A percentile compares a stretch with the other conserved stretches of the same genome.
Conservation (phyloP, 2,329 filamentous ascomycete genomes). For the Fusarium burgessii region DNA sequence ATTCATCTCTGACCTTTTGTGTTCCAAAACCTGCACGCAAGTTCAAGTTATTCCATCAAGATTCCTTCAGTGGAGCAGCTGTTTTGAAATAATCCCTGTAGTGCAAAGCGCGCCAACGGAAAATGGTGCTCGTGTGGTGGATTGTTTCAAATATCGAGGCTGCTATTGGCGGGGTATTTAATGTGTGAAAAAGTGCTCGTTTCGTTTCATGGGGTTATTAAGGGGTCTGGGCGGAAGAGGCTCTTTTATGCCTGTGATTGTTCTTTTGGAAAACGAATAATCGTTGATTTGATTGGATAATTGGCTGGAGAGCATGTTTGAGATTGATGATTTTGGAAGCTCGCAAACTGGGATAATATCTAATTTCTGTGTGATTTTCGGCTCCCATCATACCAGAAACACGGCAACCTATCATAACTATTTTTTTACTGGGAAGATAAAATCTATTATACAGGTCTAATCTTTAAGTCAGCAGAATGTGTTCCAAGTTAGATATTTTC, state of each 20-base stretch:
- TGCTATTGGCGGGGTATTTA: constrained; percentile 34
- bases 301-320: neutral
- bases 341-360: neutral
- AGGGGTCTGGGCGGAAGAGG: constrained; percentile 2
- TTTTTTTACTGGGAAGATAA: too few relatives aligned
- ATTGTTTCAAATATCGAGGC: constrained; percentile 34
- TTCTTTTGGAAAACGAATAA: neutral
- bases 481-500: accelerated
- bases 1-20: constrained; percentile 3
- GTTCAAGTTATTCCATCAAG: neutral
- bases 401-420: accelerated
- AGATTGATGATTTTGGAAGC: neutral
- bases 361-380: neutral
- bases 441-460: neutral
- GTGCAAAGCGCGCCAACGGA: constrained; percentile 28
- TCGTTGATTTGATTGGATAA: neutral
- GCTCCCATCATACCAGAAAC: accelerated
- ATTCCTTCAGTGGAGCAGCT: constrained; percentile 7
- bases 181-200: constrained; percentile 11
- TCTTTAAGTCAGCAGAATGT: accelerated
- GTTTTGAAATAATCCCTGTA: constrained; percentile 8
- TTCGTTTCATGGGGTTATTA: constrained; percentile 29
- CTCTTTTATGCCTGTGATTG: neutral
- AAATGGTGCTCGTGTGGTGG: neutral
- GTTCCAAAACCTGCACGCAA: constrained; percentile 17